A percentile compares a stretch with the other conserved stretches of the same genome.
Evolutionary conservation across 2,329 filamentous ascomycete genomes (phyloP).

Genomic region (Colletotrichum sp.): DNA sequence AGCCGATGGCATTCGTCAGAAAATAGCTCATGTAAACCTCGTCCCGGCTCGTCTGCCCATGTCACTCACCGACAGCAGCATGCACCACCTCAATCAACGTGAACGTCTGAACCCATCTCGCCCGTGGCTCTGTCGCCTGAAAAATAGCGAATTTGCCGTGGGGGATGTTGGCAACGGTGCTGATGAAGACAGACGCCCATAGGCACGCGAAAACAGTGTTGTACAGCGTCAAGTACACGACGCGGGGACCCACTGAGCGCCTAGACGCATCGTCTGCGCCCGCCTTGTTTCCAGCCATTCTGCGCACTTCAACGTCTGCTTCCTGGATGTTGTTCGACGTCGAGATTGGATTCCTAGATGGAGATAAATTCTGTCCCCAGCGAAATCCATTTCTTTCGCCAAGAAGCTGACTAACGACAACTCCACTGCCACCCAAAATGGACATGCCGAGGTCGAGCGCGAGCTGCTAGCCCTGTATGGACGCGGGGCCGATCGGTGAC

Average conservation of each 20-base stretch:
- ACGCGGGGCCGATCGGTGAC: neutral
- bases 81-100: constrained; percentile 86
- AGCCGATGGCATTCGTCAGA: neutral
- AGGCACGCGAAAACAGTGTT: constrained; percentile 78
- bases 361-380: neutral
- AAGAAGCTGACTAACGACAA: neutral
- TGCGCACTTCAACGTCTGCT: neutral
- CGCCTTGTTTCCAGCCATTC: neutral
- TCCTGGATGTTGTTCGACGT: neutral
- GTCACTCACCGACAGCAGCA: constrained; percentile 71
- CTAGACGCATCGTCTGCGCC: neutral
- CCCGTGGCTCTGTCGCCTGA: constrained; percentile 66
- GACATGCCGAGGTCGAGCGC: neutral
- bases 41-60: neutral
- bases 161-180: constrained; percentile 59
- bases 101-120: constrained; percentile 81
- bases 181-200: constrained; percentile 78
- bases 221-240: constrained; percentile 80
- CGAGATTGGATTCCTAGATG: neutral
- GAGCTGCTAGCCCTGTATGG: neutral
- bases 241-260: neutral
- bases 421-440: neutral
- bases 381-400: neutral
- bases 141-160: constrained; percentile 64
- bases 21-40: neutral